Evolutionary conservation across 306 rosid species (phyloP), one percentile per base, ranked within the genome.

Genomic region (Cyamopsis tetragonoloba): DNA sequence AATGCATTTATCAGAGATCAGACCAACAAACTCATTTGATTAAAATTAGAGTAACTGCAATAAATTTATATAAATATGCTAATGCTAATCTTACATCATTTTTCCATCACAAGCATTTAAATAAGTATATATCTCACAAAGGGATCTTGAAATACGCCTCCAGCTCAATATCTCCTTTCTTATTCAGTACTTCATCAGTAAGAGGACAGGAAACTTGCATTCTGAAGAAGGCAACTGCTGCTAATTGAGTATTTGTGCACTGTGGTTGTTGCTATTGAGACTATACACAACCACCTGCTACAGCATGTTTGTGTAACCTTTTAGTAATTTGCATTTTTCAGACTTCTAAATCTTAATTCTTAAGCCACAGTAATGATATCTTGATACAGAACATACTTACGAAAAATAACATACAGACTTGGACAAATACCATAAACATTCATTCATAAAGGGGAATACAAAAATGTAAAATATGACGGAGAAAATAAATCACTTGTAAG

Each of bases 251-350:
- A 74, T 10, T 37, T 79, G 81, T 0, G 20, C 18, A 0, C 88
- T 80, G 0, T 88, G 84, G 51, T 77, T 83, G 14, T 9, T 83
- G 80, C 87, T 81, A 2, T 38, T 83, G 11, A 81, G 34, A 50
- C 84, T 88, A 3, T 85, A 71, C 47, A 83, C 13, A 0, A 75
- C 83, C 3, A 35, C n/a, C n/a, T n/a, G n/a, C n/a, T n/a, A n/a
- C n/a, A n/a, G n/a, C n/a, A n/a, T n/a, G n/a, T n/a, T n/a, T n/a
- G n/a, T n/a, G n/a, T n/a, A n/a, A n/a, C n/a, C n/a, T n/a, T n/a
- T n/a, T n/a, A n/a, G n/a, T n/a, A n/a, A n/a, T n/a, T n/a, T n/a
- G n/a, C n/a, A n/a, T n/a, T n/a, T n/a, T n/a, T n/a, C n/a, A n/a
- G n/a, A n/a, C n/a, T n/a, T n/a, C n/a, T n/a, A n/a, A n/a, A n/a